Percentiles rank a stretch among this genome's conserved stretches.
These are phyloP conservation scores for Calonectria pseudoturangicola DNA, from an alignment of 2,329 filamentous ascomycete genomes.

Conservation along the genomic window DNA sequence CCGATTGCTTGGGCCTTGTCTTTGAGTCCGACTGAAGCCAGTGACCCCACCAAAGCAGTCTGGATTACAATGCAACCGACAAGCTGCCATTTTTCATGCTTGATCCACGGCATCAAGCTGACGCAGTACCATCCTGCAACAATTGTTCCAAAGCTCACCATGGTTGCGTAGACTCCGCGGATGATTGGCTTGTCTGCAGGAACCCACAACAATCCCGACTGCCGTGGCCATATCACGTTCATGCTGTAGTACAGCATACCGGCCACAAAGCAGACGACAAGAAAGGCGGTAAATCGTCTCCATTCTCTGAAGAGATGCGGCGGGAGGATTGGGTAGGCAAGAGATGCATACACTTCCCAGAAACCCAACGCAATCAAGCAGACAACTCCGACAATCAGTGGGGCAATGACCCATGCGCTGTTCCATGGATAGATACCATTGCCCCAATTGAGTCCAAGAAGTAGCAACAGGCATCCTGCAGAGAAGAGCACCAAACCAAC, in stretches of 20 bases:
- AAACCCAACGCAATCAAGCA: conserved; percentile 44
- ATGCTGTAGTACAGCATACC: conserved; percentile 55
- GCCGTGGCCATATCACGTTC: conserved; percentile 52
- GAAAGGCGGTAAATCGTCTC: conserved; percentile 45
- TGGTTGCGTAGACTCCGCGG: conserved; percentile 52
- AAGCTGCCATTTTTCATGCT: conserved; percentile 57
- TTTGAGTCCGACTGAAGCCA: conserved; percentile 56
- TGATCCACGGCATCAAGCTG: conserved; percentile 51
- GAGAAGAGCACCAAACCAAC: conserved; percentile 44
- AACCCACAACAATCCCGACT: conserved; percentile 50
- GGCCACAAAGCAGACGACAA: conserved; percentile 43
- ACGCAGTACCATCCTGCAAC: conserved; percentile 54
- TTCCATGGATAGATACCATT: conserved; percentile 52
- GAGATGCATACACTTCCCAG: conserved; percentile 46
- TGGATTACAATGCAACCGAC: conserved; percentile 54
- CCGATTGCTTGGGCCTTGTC: conserved; percentile 58
- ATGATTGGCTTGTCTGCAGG: conserved; percentile 50
- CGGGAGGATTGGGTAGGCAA: conserved; percentile 51
- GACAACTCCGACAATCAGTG: conserved; percentile 49
- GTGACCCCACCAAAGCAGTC: conserved; percentile 57
- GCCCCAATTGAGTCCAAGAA: conserved; percentile 52
- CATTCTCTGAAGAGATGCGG: conserved; percentile 51
- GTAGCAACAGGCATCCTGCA: conserved; percentile 39
- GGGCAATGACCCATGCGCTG: conserved; percentile 47
- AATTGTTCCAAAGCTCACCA: conserved; percentile 48